Base-by-base conservation (phyloP, 2,329 filamentous ascomycete species). In the Harringtonia aguacate region DNA sequence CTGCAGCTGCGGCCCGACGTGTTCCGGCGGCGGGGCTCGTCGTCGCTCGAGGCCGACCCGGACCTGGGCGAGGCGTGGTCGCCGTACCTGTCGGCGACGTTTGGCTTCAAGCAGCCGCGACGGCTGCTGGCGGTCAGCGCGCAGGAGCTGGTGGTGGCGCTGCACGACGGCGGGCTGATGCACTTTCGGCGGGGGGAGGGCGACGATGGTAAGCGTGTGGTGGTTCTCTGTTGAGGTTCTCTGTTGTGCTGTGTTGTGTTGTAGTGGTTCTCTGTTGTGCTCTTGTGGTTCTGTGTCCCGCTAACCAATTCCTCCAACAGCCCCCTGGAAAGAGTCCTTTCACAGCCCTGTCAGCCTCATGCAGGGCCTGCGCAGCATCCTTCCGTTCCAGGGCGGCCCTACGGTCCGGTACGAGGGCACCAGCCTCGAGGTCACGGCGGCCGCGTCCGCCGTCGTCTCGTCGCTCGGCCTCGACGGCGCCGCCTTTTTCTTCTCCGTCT, bases 1-100 rank as follows among this genome's bases (percentile, higher is more conserved):
- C 73, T 98, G 52, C 83, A 75, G n/a, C 64, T 98, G 40, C 81
- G 83, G 47, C 83, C 85, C 27, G 86, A 92, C 53, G 83, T 86
- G 57, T 94, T 97, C 60, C 74, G 80, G 48, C 80, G 79, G 59
- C 72, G 74, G n/a, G n/a, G n/a, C n/a, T n/a, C n/a, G n/a, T n/a
- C n/a, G 47, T 70, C 74, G 1, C 78, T 78, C n/a, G n/a, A n/a
- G 18, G 77, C 81, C 27, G 86, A 94, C 52, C 76, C 81, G 41
- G 81, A 84, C 46, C 67, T 88, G n/a, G 72, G 72, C 29, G 84
- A 88, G 44, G 79, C 82, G 61, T 89, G 82, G 67, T 89, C 86
- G 63, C 75, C 79, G 9, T 85, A 79, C 58, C 63, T 76, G 34
- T 81, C 87, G 8, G 75, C 80, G n/a, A 77, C 84, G 3, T 75